phyloP scores from a whole-genome alignment of 306 rosid species.

The Dalbergia cultrata region DNA sequence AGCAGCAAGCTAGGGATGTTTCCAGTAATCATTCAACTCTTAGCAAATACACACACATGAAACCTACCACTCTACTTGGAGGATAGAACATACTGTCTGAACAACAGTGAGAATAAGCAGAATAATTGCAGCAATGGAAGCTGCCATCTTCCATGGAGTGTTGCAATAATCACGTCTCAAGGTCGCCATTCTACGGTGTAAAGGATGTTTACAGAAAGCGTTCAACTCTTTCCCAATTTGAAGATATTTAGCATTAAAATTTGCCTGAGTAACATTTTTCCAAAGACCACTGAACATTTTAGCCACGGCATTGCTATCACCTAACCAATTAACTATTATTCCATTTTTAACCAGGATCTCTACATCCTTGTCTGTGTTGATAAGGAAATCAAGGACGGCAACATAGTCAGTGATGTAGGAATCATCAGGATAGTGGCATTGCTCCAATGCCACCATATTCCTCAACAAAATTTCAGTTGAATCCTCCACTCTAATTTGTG shows the following conservation, averaged over 20 bases:
- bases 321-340: not conserved
- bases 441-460: constrained; percentile 30
- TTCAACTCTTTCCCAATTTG: not conserved
- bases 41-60: no score
- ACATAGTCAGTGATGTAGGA: not conserved
- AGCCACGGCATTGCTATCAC: constrained; percentile 22
- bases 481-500: accelerated
- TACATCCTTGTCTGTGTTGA: constrained; percentile 5
- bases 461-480: not conserved
- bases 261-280: not conserved
- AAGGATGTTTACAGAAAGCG: not conserved
- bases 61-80: not conserved
- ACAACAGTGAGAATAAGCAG: not conserved
- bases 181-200: constrained; percentile 39
- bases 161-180: constrained; percentile 39
- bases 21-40: no score
- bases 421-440: not conserved
- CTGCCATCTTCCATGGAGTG: constrained; percentile 37
- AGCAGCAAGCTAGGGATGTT: no score
- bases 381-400: not conserved
- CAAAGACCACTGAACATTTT: not conserved
- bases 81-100: not conserved
- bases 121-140: constrained; percentile 22
- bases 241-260: not conserved
- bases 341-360: constrained; percentile 25